Conservation (phyloP, 2,329 filamentous ascomycete species). For the Xylaria hypoxylon region DNA sequence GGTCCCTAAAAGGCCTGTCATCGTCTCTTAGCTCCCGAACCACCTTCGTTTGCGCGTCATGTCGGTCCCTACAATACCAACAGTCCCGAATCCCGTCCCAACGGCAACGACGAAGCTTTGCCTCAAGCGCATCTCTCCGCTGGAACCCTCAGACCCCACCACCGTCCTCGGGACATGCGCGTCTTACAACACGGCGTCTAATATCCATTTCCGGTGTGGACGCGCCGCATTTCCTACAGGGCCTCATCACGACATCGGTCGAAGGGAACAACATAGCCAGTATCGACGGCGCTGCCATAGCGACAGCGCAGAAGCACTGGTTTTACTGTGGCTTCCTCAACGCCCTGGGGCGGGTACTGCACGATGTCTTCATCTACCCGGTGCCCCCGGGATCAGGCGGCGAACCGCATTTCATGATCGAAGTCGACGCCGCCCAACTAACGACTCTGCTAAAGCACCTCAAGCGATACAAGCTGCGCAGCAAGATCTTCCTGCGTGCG, state of each 20-base stretch:
- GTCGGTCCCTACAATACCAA: constrained; percentile 34
- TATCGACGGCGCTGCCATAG: background rate
- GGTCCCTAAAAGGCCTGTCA: constrained; percentile 27
- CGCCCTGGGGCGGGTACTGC: constrained; percentile 82
- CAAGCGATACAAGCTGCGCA: constrained; percentile 85
- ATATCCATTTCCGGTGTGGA: constrained; percentile 84
- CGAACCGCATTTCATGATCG: constrained; percentile 75
- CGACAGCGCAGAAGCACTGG: constrained; percentile 54
- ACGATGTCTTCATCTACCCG: constrained; percentile 92
- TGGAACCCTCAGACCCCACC: constrained; percentile 44
- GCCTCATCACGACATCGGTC: constrained; percentile 82
- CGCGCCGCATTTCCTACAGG: constrained; percentile 86
- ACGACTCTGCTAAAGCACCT: constrained; percentile 75
- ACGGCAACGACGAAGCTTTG: constrained; percentile 38
- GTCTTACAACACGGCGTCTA: constrained; percentile 79
- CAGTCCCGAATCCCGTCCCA: constrained; percentile 16
- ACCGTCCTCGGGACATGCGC: constrained; percentile 63
- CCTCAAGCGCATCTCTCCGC: constrained; percentile 28
- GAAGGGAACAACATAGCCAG: constrained; percentile 31
- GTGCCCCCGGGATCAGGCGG: constrained; percentile 53
- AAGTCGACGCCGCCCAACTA: constrained; percentile 79
- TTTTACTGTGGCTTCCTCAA: constrained; percentile 89
- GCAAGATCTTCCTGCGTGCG: constrained; percentile 77
- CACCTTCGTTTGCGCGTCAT: constrained; percentile 49
- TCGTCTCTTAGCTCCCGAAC: constrained; percentile 24